Conservation (phyloP, 805 yeast genomes). For the Sungouiella blattae region DNA sequence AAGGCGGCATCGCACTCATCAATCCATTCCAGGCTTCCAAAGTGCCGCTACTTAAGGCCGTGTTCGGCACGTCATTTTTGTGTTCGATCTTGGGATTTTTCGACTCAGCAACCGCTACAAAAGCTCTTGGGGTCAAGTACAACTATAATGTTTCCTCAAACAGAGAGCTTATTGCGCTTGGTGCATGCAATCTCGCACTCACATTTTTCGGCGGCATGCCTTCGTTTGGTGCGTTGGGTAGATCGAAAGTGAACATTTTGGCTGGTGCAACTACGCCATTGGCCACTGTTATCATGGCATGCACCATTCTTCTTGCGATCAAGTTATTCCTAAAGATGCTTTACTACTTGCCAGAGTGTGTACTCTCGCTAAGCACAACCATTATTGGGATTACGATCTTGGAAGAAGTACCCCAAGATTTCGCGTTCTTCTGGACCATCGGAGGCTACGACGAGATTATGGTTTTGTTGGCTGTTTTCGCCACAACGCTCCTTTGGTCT, state of each 20-base stretch:
- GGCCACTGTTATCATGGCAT: conserved; percentile 34
- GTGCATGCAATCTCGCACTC: conserved; percentile 25
- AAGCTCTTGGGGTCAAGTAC: conserved; percentile 28
- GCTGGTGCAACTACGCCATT: conserved; percentile 51
- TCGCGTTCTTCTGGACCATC: conserved; percentile 19
- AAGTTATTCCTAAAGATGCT: conserved; percentile 22
- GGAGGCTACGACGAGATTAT: conserved; percentile 22
- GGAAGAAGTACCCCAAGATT: conserved; percentile 46
- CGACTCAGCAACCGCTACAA: conserved; percentile 34
- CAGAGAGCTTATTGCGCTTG: conserved; percentile 32
- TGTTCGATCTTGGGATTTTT: conserved; percentile 33
- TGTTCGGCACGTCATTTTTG: conserved; percentile 28
- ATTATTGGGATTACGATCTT: conserved; percentile 51
- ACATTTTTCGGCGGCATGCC: conserved; percentile 31
- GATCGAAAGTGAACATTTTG: conserved; percentile 24
- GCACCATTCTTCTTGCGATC: conserved; percentile 21
- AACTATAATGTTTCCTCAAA: conserved; percentile 31
- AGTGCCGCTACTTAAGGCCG: conserved; percentile 19
- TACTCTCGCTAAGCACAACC: conserved; percentile 32
- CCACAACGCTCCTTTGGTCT: conserved; percentile 32
- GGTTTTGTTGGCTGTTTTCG: conserved; percentile 20
- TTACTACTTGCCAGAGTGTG: conserved; percentile 30
- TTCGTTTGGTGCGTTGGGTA: conserved; percentile 34
- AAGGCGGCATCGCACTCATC: conserved; percentile 3
- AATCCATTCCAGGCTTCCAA: conserved; percentile 23